Evolutionary conservation across 768 basidiomycete genomes (phyloP).

Genomic region (Mycena belliarum): DNA sequence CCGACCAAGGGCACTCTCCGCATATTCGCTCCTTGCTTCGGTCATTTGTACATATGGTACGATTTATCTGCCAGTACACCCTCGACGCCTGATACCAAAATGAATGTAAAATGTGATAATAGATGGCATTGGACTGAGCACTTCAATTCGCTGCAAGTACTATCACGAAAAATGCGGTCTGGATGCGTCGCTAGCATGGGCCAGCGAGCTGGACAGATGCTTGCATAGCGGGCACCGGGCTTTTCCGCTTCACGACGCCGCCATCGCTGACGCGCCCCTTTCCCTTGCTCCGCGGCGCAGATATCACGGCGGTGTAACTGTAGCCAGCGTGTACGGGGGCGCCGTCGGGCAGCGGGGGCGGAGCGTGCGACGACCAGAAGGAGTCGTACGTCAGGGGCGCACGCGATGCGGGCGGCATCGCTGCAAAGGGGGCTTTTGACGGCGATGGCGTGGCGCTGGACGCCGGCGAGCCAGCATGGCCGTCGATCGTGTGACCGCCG

Average conservation of each 20-base stretch:
- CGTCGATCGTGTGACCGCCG: not conserved
- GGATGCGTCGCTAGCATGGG: too few relatives aligned
- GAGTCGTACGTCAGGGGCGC: slow-evolving; percentile 47
- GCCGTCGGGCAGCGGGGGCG: too few relatives aligned
- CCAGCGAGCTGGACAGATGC: not conserved
- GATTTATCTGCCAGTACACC: too few relatives aligned
- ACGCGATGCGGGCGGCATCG: not conserved
- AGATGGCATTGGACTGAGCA: not conserved
- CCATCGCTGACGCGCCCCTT: not conserved
- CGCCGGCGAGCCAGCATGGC: not conserved
- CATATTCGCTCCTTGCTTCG: too few relatives aligned
- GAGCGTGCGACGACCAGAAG: slow-evolving; percentile 57
- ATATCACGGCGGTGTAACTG: too few relatives aligned
- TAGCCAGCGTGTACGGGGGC: too few relatives aligned
- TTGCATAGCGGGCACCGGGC: not conserved
- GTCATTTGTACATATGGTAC: not conserved
- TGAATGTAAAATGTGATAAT: not conserved
- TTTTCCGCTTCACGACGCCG: not conserved
- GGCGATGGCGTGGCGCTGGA: not conserved
- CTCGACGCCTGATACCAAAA: too few relatives aligned
- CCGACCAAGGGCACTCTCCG: too few relatives aligned
- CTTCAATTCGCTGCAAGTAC: not conserved
- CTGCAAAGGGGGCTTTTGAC: not conserved
- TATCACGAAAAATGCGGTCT: too few relatives aligned
- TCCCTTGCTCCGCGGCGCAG: not conserved